phyloP scores from a whole-genome alignment of 202 grass and related monocot species.

The Panicum hallii region DNA sequence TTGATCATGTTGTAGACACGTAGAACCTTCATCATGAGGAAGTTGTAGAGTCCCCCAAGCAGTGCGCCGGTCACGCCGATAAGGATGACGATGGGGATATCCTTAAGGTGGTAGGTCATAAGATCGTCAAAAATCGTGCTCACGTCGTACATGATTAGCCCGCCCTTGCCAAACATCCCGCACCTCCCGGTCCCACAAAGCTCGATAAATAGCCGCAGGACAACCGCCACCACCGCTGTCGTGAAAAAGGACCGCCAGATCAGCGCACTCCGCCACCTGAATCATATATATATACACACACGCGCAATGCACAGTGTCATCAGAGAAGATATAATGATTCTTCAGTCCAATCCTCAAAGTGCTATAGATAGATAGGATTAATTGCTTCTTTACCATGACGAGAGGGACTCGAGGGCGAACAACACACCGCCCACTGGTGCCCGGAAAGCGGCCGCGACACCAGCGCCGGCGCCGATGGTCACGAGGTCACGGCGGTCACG shows the following conservation, averaged over 20 bases:
- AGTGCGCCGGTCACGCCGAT: conserved; percentile 79
- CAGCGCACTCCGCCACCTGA: conserved; percentile 90
- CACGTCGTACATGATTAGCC: conserved; percentile 95
- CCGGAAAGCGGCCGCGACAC: conserved; percentile 77
- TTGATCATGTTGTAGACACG: conserved; percentile 70
- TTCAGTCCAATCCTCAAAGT: too few species aligned
- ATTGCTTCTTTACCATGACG: conserved; percentile 60
- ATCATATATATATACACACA: background rate
- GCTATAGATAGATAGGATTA: too few species aligned
- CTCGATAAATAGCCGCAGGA: conserved; percentile 74
- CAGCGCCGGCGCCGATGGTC: conserved; percentile 81
- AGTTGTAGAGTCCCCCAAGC: conserved; percentile 81
- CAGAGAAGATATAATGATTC: background rate
- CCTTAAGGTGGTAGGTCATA: conserved; percentile 77
- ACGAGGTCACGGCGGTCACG: conserved; percentile 90
- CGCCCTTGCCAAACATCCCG: conserved; percentile 78
- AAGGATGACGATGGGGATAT: conserved; percentile 86
- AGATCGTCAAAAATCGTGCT: conserved; percentile 56
- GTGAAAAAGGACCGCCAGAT: conserved; percentile 95
- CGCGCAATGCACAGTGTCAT: background rate
- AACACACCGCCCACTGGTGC: conserved; percentile 87
- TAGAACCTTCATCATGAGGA: conserved; percentile 76
- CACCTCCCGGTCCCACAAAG: conserved; percentile 72
- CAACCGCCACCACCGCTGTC: conserved; percentile 86
- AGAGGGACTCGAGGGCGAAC: conserved; percentile 85